phyloP scores from a whole-genome alignment of 2,329 filamentous ascomycete genomes.

The Polytolypa hystricis region DNA sequence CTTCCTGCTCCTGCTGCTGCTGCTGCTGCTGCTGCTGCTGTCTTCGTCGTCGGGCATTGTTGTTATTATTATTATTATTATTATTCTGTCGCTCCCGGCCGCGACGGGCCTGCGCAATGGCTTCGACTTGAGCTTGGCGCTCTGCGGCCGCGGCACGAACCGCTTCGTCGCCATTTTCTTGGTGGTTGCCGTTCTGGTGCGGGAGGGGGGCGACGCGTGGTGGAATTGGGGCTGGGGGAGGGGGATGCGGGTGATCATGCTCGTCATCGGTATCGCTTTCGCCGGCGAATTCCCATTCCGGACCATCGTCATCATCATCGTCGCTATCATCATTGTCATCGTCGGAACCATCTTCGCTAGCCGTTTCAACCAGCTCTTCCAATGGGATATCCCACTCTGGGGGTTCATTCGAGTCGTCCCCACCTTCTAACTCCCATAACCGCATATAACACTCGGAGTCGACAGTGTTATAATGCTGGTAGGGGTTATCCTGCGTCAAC shows the following conservation, averaged over 20 bases:
- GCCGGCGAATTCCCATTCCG: constrained; percentile 10
- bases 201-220: constrained; percentile 23
- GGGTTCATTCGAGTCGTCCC: constrained; percentile 46
- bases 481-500: constrained; percentile 71
- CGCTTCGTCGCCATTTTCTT: constrained; percentile 21
- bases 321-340: constrained; percentile 12
- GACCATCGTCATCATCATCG: constrained; percentile 5
- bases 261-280: constrained; percentile 19
- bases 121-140: constrained; percentile 27
- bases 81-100: constrained; percentile 10
- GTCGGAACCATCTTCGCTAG: constrained; percentile 10
- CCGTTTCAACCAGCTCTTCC: too few relatives aligned
- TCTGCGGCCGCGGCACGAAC: constrained; percentile 28
- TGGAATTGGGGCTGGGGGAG: constrained; percentile 31
- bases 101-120: constrained; percentile 27
- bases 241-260: constrained; percentile 20
- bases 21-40: constrained; percentile 8
- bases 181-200: constrained; percentile 17
- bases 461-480: constrained; percentile 71
- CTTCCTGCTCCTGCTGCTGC: constrained; percentile 10
- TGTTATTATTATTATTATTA: too few relatives aligned
- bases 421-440: constrained; percentile 79
- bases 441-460: constrained; percentile 67
- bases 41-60: constrained; percentile 5
- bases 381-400: constrained; percentile 1